phyloP scores from a whole-genome alignment of 2,329 filamentous ascomycete species.

The Pseudogymnoascus sp. region DNA sequence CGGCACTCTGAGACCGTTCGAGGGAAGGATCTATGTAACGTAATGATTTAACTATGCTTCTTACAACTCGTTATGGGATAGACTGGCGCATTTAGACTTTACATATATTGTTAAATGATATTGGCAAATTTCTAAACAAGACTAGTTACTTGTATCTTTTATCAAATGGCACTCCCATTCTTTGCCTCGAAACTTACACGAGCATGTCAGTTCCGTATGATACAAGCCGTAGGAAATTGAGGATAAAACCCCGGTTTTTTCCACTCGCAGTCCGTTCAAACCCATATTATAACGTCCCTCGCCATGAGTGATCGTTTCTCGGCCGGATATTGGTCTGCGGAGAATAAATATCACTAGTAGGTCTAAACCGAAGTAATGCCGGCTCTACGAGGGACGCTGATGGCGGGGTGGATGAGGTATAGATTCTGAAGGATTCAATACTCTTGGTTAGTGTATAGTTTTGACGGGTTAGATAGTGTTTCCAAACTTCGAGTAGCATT shows the following conservation, averaged over 20 bases:
- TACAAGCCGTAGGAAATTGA: neutral
- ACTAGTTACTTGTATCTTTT: neutral
- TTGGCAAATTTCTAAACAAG: neutral
- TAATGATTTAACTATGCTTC: neutral
- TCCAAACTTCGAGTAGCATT: neutral
- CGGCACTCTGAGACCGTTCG: neutral
- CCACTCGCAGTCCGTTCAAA: neutral
- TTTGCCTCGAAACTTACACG: neutral
- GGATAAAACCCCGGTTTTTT: neutral
- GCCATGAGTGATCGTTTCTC: neutral
- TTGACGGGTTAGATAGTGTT: neutral
- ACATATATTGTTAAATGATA: neutral
- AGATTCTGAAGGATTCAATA: neutral
- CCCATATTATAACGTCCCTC: neutral
- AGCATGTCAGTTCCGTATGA: neutral
- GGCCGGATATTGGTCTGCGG: neutral
- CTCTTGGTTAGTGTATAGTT: neutral
- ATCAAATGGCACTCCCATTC: neutral
- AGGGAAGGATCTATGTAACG: neutral
- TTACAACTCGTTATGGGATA: neutral
- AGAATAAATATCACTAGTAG: neutral
- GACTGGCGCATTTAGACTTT: conserved; percentile 1
- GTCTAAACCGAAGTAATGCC: neutral
- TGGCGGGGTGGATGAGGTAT: neutral
- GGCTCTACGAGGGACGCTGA: neutral